Base-by-base conservation (phyloP, 148 eudicot species). In the Rhododendron mucronatum region DNA sequence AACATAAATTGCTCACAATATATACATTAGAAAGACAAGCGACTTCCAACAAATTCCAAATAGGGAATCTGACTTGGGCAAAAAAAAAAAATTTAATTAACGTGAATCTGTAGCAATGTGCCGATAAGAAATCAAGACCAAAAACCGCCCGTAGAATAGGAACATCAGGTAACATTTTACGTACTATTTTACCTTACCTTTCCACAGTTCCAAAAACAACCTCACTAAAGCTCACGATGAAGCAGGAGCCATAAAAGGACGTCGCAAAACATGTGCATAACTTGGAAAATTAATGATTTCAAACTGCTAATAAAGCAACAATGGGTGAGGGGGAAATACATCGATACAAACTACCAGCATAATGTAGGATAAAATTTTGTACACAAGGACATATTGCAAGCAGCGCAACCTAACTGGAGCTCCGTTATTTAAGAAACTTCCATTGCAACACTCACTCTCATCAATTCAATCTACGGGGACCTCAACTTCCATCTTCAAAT, bases 401-500 rank as follows among this genome's bases (percentile, higher is more conserved):
- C 47, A 71, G 75, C 7, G 7, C 33, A 76, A 82, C 65, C 45
- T 11, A 59, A 41, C 59, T 33, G 81, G 65, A 57, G 47, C 8
- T 55, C 20, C 18, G 13, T 44, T 41, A 41, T 28, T 33, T 23
- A 59, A 30, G n/a, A 26, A 86, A 23, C 69, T 20, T 6, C 2
- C 65, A 59, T 26, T 61, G 41, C 8, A 76, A 48, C 26, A 83
- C 26, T 53, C 21, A 14, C n/a, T 61, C 30, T 28, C 69, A 1
- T 33, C 39, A 7, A 9, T 30, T 84, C 82, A 91, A 82, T 91
- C 93, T n/a, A 91, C 91, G 10, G 93, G 93, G 81, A 91, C 91
- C 86, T 91, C 93, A 85, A 91, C 93, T 82, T 91, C 92, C 93
- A 91, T 90, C 90, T 87, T 90, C 89, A 91, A 45, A 13, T 75